Evolutionary conservation across 2,329 filamentous ascomycete genomes (phyloP), one percentile per base, ranked within the genome.

Genomic region (Alternaria burnsii): DNA sequence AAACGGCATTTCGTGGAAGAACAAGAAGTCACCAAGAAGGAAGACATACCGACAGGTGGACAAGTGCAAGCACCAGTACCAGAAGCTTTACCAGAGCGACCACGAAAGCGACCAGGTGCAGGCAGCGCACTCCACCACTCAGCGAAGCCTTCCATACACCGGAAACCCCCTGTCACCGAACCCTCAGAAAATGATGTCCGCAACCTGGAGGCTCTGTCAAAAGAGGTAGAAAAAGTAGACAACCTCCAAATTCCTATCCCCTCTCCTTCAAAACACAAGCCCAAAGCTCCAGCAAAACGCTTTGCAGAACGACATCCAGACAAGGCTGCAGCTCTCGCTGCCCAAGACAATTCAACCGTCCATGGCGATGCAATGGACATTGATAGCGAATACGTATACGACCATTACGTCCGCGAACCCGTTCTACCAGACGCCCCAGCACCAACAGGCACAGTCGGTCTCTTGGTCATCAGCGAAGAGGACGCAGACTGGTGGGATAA

Each of bases 401-500:
- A 89, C 67, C 87, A 85, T 10, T 89, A 88, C 71, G 78, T 88
- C 42, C 84, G 86, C 3, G 79, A 83, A 18, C 62, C 81, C 18
- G 69, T 75, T 10, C 65, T 76, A 46, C 78, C 70, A 14, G 78
- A 81, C 60, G 76, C 78, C 3, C 71, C 72, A 8, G 64, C 69
- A 12, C 67, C 64, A 34, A 40, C 68, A 38, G 63, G 73, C 61
- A 67, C 74, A 66, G 52, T 77, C 30, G 84, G 84, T 38, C 76
- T 84, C 62, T 76, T 86, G 7, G 76, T 86, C 41, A 82, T 86
- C 58, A 78, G 76, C 22, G 82, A 83, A 28, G 81, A 83, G 40
- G 83, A 86, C 60, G 78, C 87, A 65, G 80, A 85, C 42, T 81
- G 85, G 54, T 89, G 87, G 87, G 86, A 86, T 70, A 80, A 83